Evolutionary conservation across 108 stramenopile genomes (phyloP).

Genomic region (Mediolabrus comicus): DNA sequence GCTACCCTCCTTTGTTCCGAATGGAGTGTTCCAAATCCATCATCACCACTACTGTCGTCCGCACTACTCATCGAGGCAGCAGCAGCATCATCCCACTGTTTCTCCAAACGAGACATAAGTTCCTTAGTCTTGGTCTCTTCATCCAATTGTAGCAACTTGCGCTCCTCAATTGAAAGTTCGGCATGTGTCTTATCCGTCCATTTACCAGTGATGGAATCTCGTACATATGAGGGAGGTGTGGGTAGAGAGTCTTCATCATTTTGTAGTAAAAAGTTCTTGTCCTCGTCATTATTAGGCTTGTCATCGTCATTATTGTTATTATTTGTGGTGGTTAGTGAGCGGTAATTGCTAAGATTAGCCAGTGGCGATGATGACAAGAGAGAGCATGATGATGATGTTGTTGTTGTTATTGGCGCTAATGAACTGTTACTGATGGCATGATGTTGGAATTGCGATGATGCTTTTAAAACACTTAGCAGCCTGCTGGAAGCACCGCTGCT

Average conservation of each 20-base stretch:
- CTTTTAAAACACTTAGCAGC: background rate
- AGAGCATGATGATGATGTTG: background rate
- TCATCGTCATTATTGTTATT: background rate
- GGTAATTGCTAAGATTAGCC: background rate
- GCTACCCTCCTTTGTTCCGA: slow-evolving; percentile 46
- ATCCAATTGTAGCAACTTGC: slow-evolving; percentile 59
- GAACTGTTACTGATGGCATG: no score
- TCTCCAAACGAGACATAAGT: slow-evolving; percentile 14
- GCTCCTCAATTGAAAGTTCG: slow-evolving; percentile 55
- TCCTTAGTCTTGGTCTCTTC: slow-evolving; percentile 40
- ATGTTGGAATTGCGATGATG: background rate
- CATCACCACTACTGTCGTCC: background rate
- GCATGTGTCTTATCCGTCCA: slow-evolving; percentile 66
- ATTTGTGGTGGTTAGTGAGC: slow-evolving; percentile 1
- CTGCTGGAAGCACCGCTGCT: background rate
- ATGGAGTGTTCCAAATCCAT: slow-evolving; percentile 26
- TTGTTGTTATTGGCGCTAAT: no score
- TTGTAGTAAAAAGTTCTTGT: slow-evolving; percentile 20
- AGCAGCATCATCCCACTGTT: slow-evolving; percentile 21
- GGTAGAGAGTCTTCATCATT: slow-evolving; percentile 17
- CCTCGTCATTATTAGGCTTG: background rate
- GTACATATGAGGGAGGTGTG: slow-evolving; percentile 67
- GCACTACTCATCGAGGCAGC: background rate
- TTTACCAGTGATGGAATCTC: slow-evolving; percentile 77
- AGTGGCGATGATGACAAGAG: background rate